Evolutionary conservation across 2,329 filamentous ascomycete genomes (phyloP).

Genomic region (Talaromyces funiculosus): DNA sequence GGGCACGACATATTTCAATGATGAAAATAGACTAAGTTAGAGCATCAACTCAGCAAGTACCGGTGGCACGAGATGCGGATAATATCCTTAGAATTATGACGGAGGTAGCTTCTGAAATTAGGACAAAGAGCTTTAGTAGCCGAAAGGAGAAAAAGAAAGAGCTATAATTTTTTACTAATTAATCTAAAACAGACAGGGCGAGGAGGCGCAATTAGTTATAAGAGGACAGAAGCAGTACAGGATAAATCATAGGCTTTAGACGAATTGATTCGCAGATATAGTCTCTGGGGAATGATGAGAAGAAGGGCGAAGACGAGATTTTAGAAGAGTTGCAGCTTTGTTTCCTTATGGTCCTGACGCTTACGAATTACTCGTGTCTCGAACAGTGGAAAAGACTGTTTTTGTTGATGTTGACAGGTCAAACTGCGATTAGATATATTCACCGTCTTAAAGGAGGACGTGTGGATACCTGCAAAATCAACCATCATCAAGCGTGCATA

Average conservation of each 20-base stretch:
- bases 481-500: background rate
- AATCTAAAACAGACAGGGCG: slow-evolving; percentile 60
- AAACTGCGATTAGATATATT: slow-evolving; percentile 39
- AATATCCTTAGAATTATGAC: slow-evolving; percentile 52
- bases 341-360: slow-evolving; percentile 57
- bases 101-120: slow-evolving; percentile 11
- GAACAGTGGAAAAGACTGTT: slow-evolving; percentile 61
- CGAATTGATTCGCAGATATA: slow-evolving; percentile 43
- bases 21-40: slow-evolving; percentile 46
- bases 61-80: slow-evolving; percentile 51
- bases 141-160: slow-evolving; percentile 38
- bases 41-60: slow-evolving; percentile 54
- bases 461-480: background rate
- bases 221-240: slow-evolving; percentile 57
- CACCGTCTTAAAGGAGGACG: background rate
- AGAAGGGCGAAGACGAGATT: slow-evolving; percentile 34
- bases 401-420: slow-evolving; percentile 53
- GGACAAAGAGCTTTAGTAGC: slow-evolving; percentile 15
- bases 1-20: slow-evolving; percentile 28
- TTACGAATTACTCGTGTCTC: slow-evolving; percentile 61
- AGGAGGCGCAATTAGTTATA: slow-evolving; percentile 54
- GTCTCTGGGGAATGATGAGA: slow-evolving; percentile 16
- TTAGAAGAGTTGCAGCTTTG: slow-evolving; percentile 59
- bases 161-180: slow-evolving; percentile 53
- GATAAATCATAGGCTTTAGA: slow-evolving; percentile 59